Percentiles rank a stretch among this genome's conserved stretches.
phyloP scores from a whole-genome alignment of 805 yeast genomes.

The Teunomyces aglyptinius region DNA sequence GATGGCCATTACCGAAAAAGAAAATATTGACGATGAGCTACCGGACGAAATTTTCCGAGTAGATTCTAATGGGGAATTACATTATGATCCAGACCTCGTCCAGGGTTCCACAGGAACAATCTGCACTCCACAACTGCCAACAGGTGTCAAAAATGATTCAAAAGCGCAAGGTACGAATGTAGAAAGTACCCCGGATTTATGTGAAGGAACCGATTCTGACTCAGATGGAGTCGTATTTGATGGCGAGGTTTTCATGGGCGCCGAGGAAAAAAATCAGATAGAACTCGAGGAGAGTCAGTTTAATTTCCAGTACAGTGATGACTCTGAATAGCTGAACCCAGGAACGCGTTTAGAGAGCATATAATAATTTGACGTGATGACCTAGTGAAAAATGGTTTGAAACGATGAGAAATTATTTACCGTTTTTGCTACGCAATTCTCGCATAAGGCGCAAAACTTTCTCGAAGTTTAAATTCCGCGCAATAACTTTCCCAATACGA shows the following conservation, averaged over 20 bases:
- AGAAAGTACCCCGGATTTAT: background rate
- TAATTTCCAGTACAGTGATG: constrained; percentile 19
- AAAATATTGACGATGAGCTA: constrained; percentile 9
- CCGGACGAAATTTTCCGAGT: constrained; percentile 19
- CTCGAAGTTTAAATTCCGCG: background rate
- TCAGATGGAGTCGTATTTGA: background rate
- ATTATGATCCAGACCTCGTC: constrained; percentile 16
- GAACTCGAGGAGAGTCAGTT: constrained; percentile 16
- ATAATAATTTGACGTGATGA: background rate
- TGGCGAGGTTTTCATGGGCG: constrained; percentile 3
- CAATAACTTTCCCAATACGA: constrained; percentile 1
- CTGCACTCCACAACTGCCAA: background rate
- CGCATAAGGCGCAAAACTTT: background rate
- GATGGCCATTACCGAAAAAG: background rate
- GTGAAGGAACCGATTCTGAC: background rate
- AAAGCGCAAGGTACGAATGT: background rate
- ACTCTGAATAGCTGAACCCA: constrained; percentile 6
- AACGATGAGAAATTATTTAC: background rate
- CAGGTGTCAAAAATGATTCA: background rate
- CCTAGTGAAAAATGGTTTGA: background rate
- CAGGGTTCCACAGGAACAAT: background rate
- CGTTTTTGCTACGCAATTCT: background rate
- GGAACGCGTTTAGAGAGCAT: background rate
- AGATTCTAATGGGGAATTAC: constrained; percentile 19
- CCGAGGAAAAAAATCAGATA: constrained; percentile 8